These are phyloP conservation scores for Nakazawaea sp. DNA, from an alignment of 805 yeast species.

Conservation along the genomic window DNA sequence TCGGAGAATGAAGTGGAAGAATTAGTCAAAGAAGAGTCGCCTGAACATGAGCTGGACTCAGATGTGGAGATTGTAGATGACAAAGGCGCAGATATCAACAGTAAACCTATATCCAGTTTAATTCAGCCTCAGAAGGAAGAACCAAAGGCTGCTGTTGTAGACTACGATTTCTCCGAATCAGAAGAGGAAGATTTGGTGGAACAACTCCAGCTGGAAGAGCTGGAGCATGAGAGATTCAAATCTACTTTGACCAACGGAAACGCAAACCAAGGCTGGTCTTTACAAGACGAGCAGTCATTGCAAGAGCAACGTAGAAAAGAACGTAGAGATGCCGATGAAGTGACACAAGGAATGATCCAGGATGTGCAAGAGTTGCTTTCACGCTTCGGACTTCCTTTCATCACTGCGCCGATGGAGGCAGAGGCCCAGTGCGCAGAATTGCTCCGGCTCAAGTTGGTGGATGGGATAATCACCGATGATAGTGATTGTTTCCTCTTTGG, in stretches of 20 bases:
- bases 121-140: slow-evolving; percentile 10
- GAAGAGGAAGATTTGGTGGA: slow-evolving; percentile 66
- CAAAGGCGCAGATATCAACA: background rate
- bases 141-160: slow-evolving; percentile 18
- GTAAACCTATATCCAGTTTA: background rate
- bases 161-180: slow-evolving; percentile 66
- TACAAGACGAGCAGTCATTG: slow-evolving; percentile 39
- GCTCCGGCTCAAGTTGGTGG: slow-evolving; percentile 63
- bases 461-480: slow-evolving; percentile 95
- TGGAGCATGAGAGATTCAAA: slow-evolving; percentile 63
- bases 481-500: slow-evolving; percentile 96
- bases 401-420: slow-evolving; percentile 98
- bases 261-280: slow-evolving; percentile 18
- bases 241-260: slow-evolving; percentile 24
- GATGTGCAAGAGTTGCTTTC: slow-evolving; percentile 87
- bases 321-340: slow-evolving; percentile 86
- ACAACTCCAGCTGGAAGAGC: slow-evolving; percentile 62
- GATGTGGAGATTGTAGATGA: slow-evolving; percentile 10
- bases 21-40: background rate
- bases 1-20: slow-evolving; percentile 27
- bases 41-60: slow-evolving; percentile 10
- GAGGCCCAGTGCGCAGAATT: slow-evolving; percentile 97
- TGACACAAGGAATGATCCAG: slow-evolving; percentile 73
- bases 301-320: slow-evolving; percentile 59
- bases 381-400: slow-evolving; percentile 88